Evolutionary conservation across 345 rosid species (phyloP).

Genomic region (Barbarea vulgaris): DNA sequence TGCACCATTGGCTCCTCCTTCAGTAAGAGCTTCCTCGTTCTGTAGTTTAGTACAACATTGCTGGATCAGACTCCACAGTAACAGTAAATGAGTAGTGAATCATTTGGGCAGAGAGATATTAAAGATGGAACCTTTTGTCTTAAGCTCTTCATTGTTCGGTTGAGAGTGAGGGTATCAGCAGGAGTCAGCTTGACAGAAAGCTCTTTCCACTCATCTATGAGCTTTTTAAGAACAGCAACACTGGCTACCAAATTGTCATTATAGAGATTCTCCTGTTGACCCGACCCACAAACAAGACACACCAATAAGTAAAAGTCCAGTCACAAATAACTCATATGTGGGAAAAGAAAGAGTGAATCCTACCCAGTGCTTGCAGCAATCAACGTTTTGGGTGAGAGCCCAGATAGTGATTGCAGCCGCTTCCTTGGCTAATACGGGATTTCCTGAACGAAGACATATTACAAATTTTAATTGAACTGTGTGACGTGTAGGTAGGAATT

Average conservation of each 20-base stretch:
- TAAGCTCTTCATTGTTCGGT: slow-evolving; percentile 51
- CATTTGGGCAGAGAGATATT: not conserved
- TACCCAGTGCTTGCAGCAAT: slow-evolving; percentile 80
- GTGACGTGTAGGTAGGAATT: not conserved
- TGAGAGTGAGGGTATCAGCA: slow-evolving; percentile 46
- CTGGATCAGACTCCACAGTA: not conserved
- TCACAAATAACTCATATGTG: slow-evolving; percentile 4
- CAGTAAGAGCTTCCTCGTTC: slow-evolving; percentile 61
- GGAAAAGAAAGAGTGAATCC: slow-evolving; percentile 29
- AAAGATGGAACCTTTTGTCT: slow-evolving; percentile 53
- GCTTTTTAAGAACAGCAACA: slow-evolving; percentile 50
- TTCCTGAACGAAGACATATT: slow-evolving; percentile 37
- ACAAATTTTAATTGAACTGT: not conserved
- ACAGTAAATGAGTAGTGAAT: not conserved
- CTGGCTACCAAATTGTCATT: slow-evolving; percentile 63
- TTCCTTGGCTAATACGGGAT: slow-evolving; percentile 61
- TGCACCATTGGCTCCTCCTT: slow-evolving; percentile 41
- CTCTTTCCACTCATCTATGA: slow-evolving; percentile 62
- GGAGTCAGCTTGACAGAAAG: slow-evolving; percentile 51
- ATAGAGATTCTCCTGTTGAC: slow-evolving; percentile 64
- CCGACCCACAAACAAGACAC: not conserved
- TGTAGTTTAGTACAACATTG: slow-evolving; percentile 29
- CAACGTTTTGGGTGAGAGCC: slow-evolving; percentile 61
- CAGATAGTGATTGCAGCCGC: slow-evolving; percentile 60
- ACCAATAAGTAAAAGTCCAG: slow-evolving; percentile 2